phyloP scores from a whole-genome alignment of 1,284 basidiomycete genomes.

The Ceratobasidium sp. region DNA sequence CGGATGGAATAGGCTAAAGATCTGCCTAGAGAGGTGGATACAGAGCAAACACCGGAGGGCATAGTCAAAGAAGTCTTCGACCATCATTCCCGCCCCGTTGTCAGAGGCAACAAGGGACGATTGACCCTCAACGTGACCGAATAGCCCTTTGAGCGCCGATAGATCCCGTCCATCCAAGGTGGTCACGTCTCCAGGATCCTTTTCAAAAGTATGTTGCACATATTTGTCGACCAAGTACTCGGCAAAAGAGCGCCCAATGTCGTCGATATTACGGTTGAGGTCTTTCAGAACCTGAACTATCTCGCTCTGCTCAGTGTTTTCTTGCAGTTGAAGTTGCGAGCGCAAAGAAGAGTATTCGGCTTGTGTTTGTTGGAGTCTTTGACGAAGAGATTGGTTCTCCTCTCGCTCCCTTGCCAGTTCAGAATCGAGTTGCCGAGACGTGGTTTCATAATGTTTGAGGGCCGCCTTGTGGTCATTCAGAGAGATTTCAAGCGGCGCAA shows the following conservation, averaged over 20 bases:
- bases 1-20: conserved; percentile 35
- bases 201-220: not conserved
- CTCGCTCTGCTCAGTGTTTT: conserved; percentile 30
- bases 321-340: conserved; percentile 30
- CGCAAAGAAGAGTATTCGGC: not conserved
- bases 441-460: no score
- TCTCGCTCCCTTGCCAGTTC: no score
- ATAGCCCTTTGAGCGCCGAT: conserved; percentile 2
- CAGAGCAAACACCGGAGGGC: conserved; percentile 17
- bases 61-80: conserved; percentile 37
- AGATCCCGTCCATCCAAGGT: conserved; percentile 9
- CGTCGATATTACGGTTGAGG: conserved; percentile 17
- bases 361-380: not conserved
- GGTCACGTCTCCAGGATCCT: conserved; percentile 5
- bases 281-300: conserved; percentile 22
- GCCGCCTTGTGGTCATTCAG: no score
- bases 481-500: no score
- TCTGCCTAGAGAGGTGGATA: not conserved
- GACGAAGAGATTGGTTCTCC: not conserved
- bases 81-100: not conserved
- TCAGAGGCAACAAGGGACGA: conserved; percentile 14
- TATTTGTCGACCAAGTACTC: conserved; percentile 18
- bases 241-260: conserved; percentile 23
- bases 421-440: no score
- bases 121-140: not conserved